Conservation (phyloP, 208 protist species). For the Porcisia hertigi region DNA sequence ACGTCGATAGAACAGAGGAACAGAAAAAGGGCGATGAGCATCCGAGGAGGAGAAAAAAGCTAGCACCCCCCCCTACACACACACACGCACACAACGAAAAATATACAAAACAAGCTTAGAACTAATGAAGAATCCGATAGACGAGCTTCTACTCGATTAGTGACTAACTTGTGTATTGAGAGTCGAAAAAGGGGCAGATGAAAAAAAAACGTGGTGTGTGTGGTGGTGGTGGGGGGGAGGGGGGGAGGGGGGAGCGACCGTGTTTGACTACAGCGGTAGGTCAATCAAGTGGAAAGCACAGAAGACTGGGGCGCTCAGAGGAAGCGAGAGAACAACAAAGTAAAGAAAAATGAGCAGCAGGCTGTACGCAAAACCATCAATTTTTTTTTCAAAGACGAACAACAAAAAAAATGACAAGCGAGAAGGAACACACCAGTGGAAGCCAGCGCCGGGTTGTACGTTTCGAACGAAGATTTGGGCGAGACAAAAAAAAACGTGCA, state of each 20-base stretch:
- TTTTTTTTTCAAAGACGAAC: too few relatives aligned
- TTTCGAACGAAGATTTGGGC: background rate
- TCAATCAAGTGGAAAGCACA: background rate
- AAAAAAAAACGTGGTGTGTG: background rate
- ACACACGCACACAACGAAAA: background rate
- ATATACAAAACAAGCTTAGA: background rate
- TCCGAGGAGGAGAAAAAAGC: constrained; percentile 4
- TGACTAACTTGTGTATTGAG: background rate
- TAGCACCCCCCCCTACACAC: background rate
- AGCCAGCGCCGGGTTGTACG: too few relatives aligned
- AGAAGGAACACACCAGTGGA: too few relatives aligned
- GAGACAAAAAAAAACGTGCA: background rate
- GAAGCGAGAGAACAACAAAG: background rate
- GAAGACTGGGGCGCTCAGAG: too few relatives aligned
- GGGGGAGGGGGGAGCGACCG: too few relatives aligned
- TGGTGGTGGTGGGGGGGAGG: too few relatives aligned
- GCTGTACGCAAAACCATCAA: too few relatives aligned
- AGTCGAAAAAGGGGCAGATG: too few relatives aligned
- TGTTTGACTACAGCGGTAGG: too few relatives aligned
- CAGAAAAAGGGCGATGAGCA: background rate
- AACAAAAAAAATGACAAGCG: too few relatives aligned
- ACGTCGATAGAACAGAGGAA: background rate
- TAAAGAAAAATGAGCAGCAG: background rate
- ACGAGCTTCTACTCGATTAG: background rate
- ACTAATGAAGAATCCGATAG: background rate